phyloP scores from a whole-genome alignment of 2,329 filamentous ascomycete species.

The Stromatinia cepivora region DNA sequence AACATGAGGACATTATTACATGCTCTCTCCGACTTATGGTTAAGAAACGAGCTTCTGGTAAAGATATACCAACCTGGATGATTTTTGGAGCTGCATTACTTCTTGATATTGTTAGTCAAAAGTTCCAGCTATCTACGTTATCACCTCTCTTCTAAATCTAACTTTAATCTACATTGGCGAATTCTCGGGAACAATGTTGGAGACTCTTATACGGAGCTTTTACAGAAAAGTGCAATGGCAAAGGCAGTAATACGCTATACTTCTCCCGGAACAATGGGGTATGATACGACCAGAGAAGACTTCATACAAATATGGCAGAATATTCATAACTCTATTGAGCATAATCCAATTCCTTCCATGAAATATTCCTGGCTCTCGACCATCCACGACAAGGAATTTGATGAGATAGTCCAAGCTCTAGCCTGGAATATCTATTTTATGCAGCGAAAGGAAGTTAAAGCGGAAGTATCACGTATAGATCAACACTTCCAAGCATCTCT shows the following conservation, averaged over 20 bases:
- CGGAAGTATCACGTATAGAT: neutral
- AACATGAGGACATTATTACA: no score
- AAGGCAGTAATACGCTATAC: neutral
- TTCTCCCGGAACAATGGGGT: slow-evolving; percentile 8
- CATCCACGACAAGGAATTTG: neutral
- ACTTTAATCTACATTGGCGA: neutral
- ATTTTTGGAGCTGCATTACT: no score
- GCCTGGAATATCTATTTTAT: neutral
- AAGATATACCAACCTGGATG: no score
- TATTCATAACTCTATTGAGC: neutral
- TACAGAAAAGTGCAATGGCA: neutral
- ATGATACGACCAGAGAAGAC: slow-evolving; percentile 1
- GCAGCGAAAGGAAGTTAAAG: neutral
- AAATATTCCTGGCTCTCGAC: neutral
- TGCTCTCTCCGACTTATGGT: no score
- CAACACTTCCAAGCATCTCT: neutral
- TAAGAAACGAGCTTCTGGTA: no score
- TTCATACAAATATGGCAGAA: slow-evolving; percentile 1
- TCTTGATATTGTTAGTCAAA: no score
- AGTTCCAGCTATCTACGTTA: neutral
- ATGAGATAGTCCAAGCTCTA: neutral
- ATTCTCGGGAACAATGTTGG: neutral
- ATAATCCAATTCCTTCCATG: neutral
- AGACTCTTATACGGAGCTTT: neutral
- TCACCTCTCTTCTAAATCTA: neutral